phyloP scores from a whole-genome alignment of 371 early-diverging fungal species.

The Zopfochytrium polystomum region DNA sequence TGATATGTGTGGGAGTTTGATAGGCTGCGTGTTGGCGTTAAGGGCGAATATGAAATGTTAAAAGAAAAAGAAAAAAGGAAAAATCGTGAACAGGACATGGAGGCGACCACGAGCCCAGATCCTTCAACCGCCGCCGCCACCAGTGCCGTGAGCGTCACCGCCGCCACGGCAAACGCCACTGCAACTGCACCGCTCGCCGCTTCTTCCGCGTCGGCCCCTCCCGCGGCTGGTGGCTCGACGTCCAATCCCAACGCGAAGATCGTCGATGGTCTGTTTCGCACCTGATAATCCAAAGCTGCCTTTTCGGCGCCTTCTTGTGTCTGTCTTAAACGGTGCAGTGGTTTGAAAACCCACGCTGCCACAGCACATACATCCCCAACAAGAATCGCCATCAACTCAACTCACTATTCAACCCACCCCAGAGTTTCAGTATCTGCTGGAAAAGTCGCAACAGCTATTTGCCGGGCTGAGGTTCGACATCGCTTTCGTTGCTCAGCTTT shows the following conservation, averaged over 20 bases:
- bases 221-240: not conserved
- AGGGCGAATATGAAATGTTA: too few relatives aligned
- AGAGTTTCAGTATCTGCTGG: slow-evolving; percentile 92
- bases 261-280: slow-evolving; percentile 28
- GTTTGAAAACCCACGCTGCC: not conserved
- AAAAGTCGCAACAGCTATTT: slow-evolving; percentile 94
- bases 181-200: not conserved
- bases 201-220: not conserved
- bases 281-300: not conserved
- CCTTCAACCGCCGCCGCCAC: too few relatives aligned
- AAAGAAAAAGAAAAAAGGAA: too few relatives aligned
- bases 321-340: not conserved
- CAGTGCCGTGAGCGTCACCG: too few relatives aligned
- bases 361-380: not conserved
- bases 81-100: too few relatives aligned
- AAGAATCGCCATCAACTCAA: too few relatives aligned
- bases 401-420: too few relatives aligned
- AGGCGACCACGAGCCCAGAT: too few relatives aligned
- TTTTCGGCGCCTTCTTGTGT: not conserved
- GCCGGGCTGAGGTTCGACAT: slow-evolving; percentile 78
- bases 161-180: too few relatives aligned
- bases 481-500: not conserved
- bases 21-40: too few relatives aligned
- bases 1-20: too few relatives aligned
- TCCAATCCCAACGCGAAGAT: slow-evolving; percentile 28